Conservation (phyloP, 2,329 filamentous ascomycete species). For the Fusarium cicatricum region DNA sequence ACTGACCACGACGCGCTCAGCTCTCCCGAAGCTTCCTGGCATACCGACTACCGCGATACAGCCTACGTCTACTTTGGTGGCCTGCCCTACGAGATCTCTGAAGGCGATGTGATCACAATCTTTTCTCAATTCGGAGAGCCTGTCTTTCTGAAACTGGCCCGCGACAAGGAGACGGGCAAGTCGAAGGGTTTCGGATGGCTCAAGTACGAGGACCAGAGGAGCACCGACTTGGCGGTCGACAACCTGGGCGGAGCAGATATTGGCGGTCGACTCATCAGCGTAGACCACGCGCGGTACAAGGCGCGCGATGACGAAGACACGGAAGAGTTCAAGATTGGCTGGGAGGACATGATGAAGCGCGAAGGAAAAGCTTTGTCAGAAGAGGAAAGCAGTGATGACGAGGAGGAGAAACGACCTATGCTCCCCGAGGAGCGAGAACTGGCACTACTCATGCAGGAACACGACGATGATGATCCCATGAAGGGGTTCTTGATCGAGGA, state of each 20-base stretch:
- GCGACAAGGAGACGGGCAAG: conserved; percentile 96
- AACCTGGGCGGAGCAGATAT: conserved; percentile 90
- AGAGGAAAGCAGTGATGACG: conserved; percentile 56
- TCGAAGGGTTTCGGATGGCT: conserved; percentile 94
- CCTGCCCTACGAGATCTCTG: conserved; percentile 88
- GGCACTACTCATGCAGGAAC: conserved; percentile 74
- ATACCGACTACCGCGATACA: conserved; percentile 96
- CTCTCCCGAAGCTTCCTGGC: conserved; percentile 89
- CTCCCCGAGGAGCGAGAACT: conserved; percentile 86
- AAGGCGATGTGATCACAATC: conserved; percentile 95
- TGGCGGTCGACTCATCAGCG: conserved; percentile 79
- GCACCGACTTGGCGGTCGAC: conserved; percentile 94
- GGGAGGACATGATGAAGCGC: conserved; percentile 65
- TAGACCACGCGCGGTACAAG: conserved; percentile 95
- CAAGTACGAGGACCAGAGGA: conserved; percentile 98
- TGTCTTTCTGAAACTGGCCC: conserved; percentile 87
- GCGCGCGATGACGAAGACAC: conserved; percentile 78
- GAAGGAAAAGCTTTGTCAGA: conserved; percentile 56
- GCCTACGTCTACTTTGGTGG: conserved; percentile 97
- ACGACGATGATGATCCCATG: conserved; percentile 98
- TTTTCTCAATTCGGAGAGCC: conserved; percentile 98
- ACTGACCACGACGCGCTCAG: conserved; percentile 54
- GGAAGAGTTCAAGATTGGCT: conserved; percentile 65
- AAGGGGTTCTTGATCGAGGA: conserved; percentile 88
- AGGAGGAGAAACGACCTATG: conserved; percentile 64